Evolutionary conservation across 31 red algal species (phyloP).

Genomic region (Asparagopsis taxiformis): DNA sequence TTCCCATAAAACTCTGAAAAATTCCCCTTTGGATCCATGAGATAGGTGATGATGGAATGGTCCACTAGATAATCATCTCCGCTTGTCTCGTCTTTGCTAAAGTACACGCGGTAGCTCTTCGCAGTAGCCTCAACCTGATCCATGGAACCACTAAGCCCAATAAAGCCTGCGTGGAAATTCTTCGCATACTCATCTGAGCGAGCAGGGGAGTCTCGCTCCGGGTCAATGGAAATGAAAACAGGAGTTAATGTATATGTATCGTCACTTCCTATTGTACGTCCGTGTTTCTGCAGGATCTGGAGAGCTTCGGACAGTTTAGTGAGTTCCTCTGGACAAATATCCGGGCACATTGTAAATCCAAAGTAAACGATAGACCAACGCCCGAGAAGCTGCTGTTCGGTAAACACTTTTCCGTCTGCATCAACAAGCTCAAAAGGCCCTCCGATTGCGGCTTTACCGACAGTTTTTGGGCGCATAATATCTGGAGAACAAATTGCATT

Average conservation of each 20-base stretch:
- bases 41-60: conserved; percentile 97
- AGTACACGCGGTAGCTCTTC: conserved; percentile 89
- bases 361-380: conserved; percentile 89
- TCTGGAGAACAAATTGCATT: conserved; percentile 6
- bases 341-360: conserved; percentile 96
- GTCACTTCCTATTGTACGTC: conserved; percentile 22
- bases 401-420: conserved; percentile 44
- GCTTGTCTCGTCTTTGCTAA: conserved; percentile 54
- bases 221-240: conserved; percentile 91
- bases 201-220: conserved; percentile 78
- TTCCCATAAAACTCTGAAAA: conserved; percentile 95
- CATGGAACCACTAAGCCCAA: conserved; percentile 72
- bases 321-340: conserved; percentile 96
- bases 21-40: conserved; percentile 83
- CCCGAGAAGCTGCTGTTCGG: conserved; percentile 53
- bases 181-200: conserved; percentile 77
- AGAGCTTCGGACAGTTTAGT: conserved; percentile 86
- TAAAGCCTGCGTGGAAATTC: conserved; percentile 76
- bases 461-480: conserved; percentile 25
- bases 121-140: conserved; percentile 66
- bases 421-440: conserved; percentile 84
- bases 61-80: conserved; percentile 91
- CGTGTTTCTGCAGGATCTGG: conserved; percentile 53
- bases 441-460: conserved; percentile 85
- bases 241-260: conserved; percentile 30